Percentiles rank a stretch among this genome's conserved stretches.
Evolutionary conservation across 495 filamentous ascomycete species (phyloP).

Genomic region (Parmelia sp.): DNA sequence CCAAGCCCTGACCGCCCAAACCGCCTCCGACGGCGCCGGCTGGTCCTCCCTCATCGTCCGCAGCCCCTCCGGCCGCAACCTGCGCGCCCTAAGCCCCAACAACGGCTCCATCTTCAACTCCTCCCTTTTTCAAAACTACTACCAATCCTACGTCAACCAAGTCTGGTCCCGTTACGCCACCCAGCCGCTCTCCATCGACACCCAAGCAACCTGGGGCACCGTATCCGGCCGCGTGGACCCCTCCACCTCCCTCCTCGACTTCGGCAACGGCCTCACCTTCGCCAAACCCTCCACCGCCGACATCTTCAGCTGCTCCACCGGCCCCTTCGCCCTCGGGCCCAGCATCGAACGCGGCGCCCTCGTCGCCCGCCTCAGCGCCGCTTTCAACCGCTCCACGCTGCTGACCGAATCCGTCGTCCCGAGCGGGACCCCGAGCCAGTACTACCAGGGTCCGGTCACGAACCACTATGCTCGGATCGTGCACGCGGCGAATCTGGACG

Average conservation of each 20-base stretch:
- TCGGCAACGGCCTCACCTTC: constrained; percentile 46
- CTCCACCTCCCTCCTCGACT: constrained; percentile 40
- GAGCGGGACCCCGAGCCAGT: constrained; percentile 38
- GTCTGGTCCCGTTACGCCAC: constrained; percentile 57
- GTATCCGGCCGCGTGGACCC: constrained; percentile 45
- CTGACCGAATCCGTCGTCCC: constrained; percentile 46
- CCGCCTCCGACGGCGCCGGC: constrained; percentile 46
- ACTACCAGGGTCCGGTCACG: constrained; percentile 52
- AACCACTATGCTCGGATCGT: constrained; percentile 69
- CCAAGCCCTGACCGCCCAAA: constrained; percentile 47
- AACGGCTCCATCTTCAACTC: constrained; percentile 50
- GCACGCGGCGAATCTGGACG: constrained; percentile 56
- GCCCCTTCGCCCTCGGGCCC: constrained; percentile 51
- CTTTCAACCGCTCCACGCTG: constrained; percentile 62
- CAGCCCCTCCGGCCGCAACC: constrained; percentile 40
- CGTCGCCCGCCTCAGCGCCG: constrained; percentile 60
- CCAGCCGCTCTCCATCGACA: constrained; percentile 52
- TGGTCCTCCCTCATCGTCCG: constrained; percentile 60
- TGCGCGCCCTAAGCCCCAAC: constrained; percentile 63
- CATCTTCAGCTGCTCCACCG: constrained; percentile 67
- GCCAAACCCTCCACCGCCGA: constrained; percentile 52
- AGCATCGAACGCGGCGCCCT: constrained; percentile 46
- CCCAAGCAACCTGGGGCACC: constrained; percentile 49
- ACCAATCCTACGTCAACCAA: constrained; percentile 52
- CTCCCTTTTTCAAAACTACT: constrained; percentile 57